These are phyloP conservation scores for Sophora flavescens DNA, from an alignment of 306 rosid genomes.

Conservation along the genomic window DNA sequence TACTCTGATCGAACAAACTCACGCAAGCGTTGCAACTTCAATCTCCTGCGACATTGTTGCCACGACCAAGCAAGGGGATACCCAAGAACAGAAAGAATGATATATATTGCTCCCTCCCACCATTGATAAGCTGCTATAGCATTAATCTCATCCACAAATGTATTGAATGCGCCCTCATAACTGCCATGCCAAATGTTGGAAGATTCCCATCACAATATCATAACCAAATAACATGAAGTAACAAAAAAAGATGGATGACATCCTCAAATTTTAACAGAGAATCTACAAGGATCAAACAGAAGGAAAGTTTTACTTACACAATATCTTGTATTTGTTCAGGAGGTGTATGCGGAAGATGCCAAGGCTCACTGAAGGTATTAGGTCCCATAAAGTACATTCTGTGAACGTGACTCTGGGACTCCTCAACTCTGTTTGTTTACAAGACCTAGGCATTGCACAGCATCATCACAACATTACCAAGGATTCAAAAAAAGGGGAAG, in stretches of 20 bases:
- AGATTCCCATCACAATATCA: constrained; percentile 45
- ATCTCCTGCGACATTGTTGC: constrained; percentile 93
- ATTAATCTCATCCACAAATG: constrained; percentile 93
- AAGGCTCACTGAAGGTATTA: constrained; percentile 93
- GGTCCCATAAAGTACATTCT: constrained; percentile 99
- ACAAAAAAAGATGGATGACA: background rate
- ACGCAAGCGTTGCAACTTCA: constrained; percentile 87
- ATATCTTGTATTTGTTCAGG: constrained; percentile 92
- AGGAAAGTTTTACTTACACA: constrained; percentile 70
- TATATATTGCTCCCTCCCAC: constrained; percentile 99
- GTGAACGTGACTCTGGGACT: constrained; percentile 95
- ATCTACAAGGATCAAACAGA: constrained; percentile 37
- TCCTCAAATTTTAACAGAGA: constrained; percentile 27
- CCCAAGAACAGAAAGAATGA: constrained; percentile 75
- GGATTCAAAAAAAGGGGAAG: background rate
- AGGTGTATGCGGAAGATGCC: constrained; percentile 95
- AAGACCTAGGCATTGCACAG: constrained; percentile 68
- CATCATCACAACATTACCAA: constrained; percentile 22
- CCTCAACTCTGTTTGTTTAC: constrained; percentile 98
- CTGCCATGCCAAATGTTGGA: constrained; percentile 61
- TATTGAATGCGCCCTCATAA: constrained; percentile 88
- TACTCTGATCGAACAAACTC: constrained; percentile 98
- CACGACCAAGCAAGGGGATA: constrained; percentile 97
- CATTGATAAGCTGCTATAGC: constrained; percentile 91
- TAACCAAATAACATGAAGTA: constrained; percentile 32